These are phyloP conservation scores for Mycena amicta DNA, from an alignment of 768 basidiomycete species.

Conservation along the genomic window DNA sequence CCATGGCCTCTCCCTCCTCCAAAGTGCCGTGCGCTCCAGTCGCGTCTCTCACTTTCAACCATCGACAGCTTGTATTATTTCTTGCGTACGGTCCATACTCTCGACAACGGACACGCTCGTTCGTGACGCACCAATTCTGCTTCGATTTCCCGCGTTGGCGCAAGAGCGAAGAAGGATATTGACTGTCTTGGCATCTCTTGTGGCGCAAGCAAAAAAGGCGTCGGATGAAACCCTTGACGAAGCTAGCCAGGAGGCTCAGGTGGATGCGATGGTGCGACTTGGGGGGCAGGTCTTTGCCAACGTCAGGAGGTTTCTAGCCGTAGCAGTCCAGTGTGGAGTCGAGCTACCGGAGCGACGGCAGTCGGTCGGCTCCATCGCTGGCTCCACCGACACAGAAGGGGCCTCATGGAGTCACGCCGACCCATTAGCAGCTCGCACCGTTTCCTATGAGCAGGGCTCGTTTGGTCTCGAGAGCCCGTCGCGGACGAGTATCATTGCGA, in stretches of 20 bases:
- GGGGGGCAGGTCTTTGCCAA: constrained; percentile 81
- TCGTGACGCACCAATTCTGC: constrained; percentile 77
- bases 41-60: constrained; percentile 88
- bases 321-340: constrained; percentile 75
- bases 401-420: constrained; percentile 33
- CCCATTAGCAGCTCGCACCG: constrained; percentile 31
- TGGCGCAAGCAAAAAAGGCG: constrained; percentile 74
- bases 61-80: constrained; percentile 92
- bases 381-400: constrained; percentile 34
- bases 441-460: constrained; percentile 30
- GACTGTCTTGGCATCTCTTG: constrained; percentile 77
- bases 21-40: constrained; percentile 79
- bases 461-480: constrained; percentile 14
- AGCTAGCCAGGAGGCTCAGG: constrained; percentile 53
- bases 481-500: constrained; percentile 13
- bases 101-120: constrained; percentile 81
- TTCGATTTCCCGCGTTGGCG: constrained; percentile 63
- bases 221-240: constrained; percentile 53
- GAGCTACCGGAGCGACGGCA: constrained; percentile 59
- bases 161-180: constrained; percentile 83
- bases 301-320: constrained; percentile 77
- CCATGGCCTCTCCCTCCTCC: constrained; percentile 83
- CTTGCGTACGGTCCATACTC: constrained; percentile 87
- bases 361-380: constrained; percentile 29
- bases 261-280: constrained; percentile 77